These are phyloP conservation scores for Taiozyma sp. DNA, from an alignment of 1,139 yeast species.

Conservation along the genomic window DNA sequence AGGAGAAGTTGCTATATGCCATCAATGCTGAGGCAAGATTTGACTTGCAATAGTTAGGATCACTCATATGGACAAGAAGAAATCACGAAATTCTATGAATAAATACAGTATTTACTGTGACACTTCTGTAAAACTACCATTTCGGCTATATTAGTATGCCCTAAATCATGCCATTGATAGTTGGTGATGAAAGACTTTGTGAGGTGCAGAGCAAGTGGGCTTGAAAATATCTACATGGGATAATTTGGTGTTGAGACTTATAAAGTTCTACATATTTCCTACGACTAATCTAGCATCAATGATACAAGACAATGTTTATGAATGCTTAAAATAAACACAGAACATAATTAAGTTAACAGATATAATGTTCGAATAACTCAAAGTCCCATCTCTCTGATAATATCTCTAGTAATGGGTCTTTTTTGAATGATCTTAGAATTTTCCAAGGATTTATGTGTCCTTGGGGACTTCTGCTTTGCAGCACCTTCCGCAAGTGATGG, in stretches of 20 bases:
- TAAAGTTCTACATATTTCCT: too few species aligned
- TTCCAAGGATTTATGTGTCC: conserved; percentile 2
- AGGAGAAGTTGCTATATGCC: conserved; percentile 66
- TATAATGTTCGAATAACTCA: background rate
- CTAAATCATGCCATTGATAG: too few species aligned
- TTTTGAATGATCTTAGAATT: conserved; percentile 12
- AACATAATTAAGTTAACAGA: background rate
- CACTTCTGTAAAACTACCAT: too few species aligned
- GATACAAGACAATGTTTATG: too few species aligned
- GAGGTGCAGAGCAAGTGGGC: too few species aligned
- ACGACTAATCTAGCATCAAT: too few species aligned
- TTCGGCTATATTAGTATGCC: too few species aligned
- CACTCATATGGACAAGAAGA: background rate
- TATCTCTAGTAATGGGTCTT: conserved; percentile 16
- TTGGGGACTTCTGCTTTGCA: background rate
- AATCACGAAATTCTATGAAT: background rate
- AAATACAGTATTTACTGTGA: too few species aligned
- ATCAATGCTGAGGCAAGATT: conserved; percentile 83
- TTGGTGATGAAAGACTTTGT: too few species aligned
- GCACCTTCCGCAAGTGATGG: background rate
- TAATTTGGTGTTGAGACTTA: too few species aligned
- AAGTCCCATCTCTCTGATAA: conserved; percentile 17
- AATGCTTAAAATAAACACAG: background rate
- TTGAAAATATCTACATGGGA: too few species aligned
- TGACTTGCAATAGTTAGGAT: conserved; percentile 48